phyloP scores from a whole-genome alignment of 1,139 yeast genomes.

The Scheffersomyces segobiensis region DNA sequence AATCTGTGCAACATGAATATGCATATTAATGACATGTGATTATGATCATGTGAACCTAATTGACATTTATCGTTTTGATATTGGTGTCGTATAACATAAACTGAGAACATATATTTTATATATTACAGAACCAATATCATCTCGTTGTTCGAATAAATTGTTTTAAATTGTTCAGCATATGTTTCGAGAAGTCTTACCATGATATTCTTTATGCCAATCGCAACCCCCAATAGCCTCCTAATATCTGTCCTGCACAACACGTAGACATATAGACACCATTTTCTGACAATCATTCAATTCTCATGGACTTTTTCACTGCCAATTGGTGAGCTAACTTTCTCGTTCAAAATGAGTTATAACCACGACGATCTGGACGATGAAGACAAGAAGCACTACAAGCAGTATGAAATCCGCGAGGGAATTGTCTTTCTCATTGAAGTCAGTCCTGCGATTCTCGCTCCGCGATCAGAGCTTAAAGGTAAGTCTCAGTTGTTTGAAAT shows the following conservation, averaged over 20 bases:
- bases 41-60: background rate
- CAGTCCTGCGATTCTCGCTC: constrained; percentile 47
- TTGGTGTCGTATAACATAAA: too few relatives aligned
- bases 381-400: constrained; percentile 17
- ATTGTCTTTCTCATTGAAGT: constrained; percentile 63
- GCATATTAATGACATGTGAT: background rate
- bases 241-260: background rate
- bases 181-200: too few relatives aligned
- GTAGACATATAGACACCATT: background rate
- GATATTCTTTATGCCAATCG: background rate
- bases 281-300: background rate
- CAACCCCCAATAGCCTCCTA: background rate
- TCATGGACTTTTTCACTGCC: background rate
- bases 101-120: too few relatives aligned
- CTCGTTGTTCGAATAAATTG: background rate
- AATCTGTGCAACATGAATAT: background rate
- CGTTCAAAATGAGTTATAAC: background rate
- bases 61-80: too few relatives aligned
- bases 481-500: constrained; percentile 52
- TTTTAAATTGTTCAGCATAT: too few relatives aligned
- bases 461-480: constrained; percentile 33
- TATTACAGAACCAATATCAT: too few relatives aligned
- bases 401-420: constrained; percentile 62
- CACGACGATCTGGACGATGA: constrained; percentile 1
- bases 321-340: background rate